Base-by-base conservation (phyloP, 129 eudicot species). In the Flaveria robusta region DNA sequence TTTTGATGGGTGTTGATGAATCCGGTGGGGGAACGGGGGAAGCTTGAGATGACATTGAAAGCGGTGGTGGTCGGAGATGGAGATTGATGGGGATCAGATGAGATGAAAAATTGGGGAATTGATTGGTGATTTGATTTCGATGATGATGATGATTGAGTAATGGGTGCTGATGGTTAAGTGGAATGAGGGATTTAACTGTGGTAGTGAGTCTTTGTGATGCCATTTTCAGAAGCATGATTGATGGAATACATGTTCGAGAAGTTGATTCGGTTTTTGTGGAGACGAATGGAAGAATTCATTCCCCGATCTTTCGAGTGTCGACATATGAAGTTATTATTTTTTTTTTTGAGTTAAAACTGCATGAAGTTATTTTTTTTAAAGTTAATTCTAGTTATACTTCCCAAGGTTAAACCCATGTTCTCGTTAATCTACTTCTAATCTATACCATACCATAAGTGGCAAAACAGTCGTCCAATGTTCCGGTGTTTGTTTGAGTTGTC, bases 41-140 rank as follows among this genome's bases (percentile, higher is more conserved):
- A 9, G 79, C 50, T 73, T 68, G 65, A 39, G 93, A 82, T 79
- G 92, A 83, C 92, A 93, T 92, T 8, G 75, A 54, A 71, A 81
- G 13, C 23, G 74, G 73, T 58, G 51, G 85, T 80, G 65, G 51
- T 81, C 70, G 84, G 78, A 79, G 79, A 43, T 45, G 70, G 74
- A 46, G 74, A 75, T 47, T 66, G 55, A 8, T 9, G 58, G 71
- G 26, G 26, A 76, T 64, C 20, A 46, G 45, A 83, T 19, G 74
- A 81, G 23, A 13, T 75, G 54, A 34, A 77, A 69, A 45, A 31
- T 51, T 75, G 82, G 81, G 43, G 75, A 70, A 23, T 63, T 59
- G 81, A 43, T 39, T 70, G 43, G 54, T 19, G 14, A 52, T 67
- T 23, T 76, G 80, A 51, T 7, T 51, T 0, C 50, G 66, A 43